Base-by-base conservation (phyloP, 1,139 yeast species). In the Pichia sp. region DNA sequence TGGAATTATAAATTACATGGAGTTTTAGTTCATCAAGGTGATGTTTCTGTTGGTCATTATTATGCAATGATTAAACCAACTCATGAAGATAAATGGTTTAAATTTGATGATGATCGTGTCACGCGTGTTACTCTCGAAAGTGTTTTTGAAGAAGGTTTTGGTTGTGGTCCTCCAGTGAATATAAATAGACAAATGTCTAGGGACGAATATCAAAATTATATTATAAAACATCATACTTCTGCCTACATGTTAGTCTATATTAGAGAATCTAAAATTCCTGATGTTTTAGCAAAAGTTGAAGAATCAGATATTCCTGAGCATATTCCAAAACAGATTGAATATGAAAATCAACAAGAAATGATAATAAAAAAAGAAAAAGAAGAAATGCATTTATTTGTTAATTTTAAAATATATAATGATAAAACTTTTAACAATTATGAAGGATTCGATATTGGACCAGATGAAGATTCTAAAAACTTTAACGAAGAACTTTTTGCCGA, bases 181-280 rank as follows among this genome's bases (percentile, higher is more conserved):
- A 74, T 74, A 47, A 65, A 79, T 36, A 69, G 75, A 43, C 69
- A 68, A 51, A 66, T 83, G 67, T 67, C 83, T 0, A 74, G 83
- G 58, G 67, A 68, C 27, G 86, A 83, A 56, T 84, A 79, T 52
- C 82, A 79, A 56, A 83, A 76, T 47, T 81, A 82, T 56, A 70
- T 80, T 47, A 67, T 82, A 26, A 78, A 88, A 58, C 79, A 96
- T 47, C 92, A 87, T 43, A 89, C 97, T 0, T 87, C 95, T 45
- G 98, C 98, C 3, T 92, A 92, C 64, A 92, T 92, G 99, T 77
- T 92, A 69, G 98, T 92, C 3, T 92, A 92, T 64, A 78, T 90
- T 55, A 78, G 95, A 47, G 83, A 86, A 61, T 69, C 76, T 7
- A 77, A 76, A 39, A 67, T 82, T 43, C 73, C 72, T 3, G 75